A percentile compares a stretch with the other conserved stretches of the same genome.
These are phyloP conservation scores for Phytophthora crassamura DNA, from an alignment of 352 stramenopile species.

Conservation along the genomic window DNA sequence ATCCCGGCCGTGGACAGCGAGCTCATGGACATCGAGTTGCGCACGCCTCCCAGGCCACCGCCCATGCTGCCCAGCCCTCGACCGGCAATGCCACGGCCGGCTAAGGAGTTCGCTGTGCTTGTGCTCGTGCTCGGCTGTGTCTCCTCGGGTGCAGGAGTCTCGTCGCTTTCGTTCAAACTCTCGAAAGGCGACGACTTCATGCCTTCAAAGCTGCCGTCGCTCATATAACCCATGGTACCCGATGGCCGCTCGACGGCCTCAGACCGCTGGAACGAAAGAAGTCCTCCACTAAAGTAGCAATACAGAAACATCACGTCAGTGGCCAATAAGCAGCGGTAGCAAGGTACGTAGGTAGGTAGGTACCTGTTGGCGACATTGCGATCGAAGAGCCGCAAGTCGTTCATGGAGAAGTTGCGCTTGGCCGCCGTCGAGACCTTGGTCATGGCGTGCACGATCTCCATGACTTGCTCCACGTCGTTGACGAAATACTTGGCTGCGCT, in stretches of 20 bases:
- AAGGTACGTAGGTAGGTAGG: constrained; percentile 3
- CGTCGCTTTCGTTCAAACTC: constrained; percentile 26
- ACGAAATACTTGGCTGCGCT: constrained; percentile 98
- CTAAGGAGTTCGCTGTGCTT: constrained; percentile 17
- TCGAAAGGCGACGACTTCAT: constrained; percentile 51
- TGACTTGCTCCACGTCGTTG: constrained; percentile 97
- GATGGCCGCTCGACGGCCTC: constrained; percentile 31
- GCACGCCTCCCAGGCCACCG: constrained; percentile 31
- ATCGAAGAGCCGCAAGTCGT: constrained; percentile 81
- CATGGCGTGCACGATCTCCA: constrained; percentile 92
- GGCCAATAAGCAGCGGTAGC: not conserved
- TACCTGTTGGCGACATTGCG: constrained; percentile 58
- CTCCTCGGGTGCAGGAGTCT: constrained; percentile 20
- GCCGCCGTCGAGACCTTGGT: constrained; percentile 86
- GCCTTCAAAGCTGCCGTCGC: constrained; percentile 54
- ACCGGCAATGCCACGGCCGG: constrained; percentile 36
- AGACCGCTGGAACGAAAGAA: constrained; percentile 38
- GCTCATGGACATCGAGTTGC: constrained; percentile 89
- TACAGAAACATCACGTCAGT: constrained; percentile 14
- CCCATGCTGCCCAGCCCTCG: constrained; percentile 29
- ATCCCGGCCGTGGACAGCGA: constrained; percentile 70
- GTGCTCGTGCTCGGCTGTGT: not conserved
- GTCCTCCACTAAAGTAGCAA: constrained; percentile 28
- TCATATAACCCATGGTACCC: constrained; percentile 44
- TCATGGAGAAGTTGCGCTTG: constrained; percentile 89